A percentile compares a stretch with the other conserved stretches of the same genome.
Evolutionary conservation across 441 rosid species (phyloP).

Genomic region (Cnidoscolus chayamansa): DNA sequence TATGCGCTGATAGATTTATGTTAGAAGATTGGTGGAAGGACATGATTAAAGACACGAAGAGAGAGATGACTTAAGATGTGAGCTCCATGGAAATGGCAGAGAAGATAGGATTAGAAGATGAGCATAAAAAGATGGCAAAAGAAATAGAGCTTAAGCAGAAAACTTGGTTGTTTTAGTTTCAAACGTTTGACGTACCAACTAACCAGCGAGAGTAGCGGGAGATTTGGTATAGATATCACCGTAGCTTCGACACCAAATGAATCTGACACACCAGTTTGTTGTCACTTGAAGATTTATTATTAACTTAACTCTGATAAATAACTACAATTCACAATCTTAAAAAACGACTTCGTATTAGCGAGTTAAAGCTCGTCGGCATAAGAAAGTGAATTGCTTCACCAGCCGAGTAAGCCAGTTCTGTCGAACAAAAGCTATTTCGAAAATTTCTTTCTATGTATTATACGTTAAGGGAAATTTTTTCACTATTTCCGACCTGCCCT

Average conservation of each 20-base stretch:
- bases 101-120: not conserved
- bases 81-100: constrained; percentile 8
- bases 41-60: constrained; percentile 9
- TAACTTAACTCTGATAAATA: too few relatives aligned
- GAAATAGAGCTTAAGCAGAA: constrained; percentile 15
- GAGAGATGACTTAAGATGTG: not conserved
- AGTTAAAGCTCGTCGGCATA: too few relatives aligned
- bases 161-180: constrained; percentile 17
- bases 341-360: too few relatives aligned
- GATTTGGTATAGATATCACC: constrained; percentile 16
- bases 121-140: not conserved
- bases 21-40: constrained; percentile 9
- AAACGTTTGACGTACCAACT: constrained; percentile 27
- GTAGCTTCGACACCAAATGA: constrained; percentile 3
- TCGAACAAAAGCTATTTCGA: not conserved
- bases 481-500: too few relatives aligned
- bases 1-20: constrained; percentile 34
- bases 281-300: not conserved
- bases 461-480: too few relatives aligned
- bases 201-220: constrained; percentile 24
- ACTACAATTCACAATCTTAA: too few relatives aligned
- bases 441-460: not conserved
- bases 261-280: not conserved
- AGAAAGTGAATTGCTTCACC: too few relatives aligned
- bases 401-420: not conserved